These are phyloP conservation scores for Sparassis latifolia DNA, from an alignment of 1,284 basidiomycete species.

Conservation along the genomic window DNA sequence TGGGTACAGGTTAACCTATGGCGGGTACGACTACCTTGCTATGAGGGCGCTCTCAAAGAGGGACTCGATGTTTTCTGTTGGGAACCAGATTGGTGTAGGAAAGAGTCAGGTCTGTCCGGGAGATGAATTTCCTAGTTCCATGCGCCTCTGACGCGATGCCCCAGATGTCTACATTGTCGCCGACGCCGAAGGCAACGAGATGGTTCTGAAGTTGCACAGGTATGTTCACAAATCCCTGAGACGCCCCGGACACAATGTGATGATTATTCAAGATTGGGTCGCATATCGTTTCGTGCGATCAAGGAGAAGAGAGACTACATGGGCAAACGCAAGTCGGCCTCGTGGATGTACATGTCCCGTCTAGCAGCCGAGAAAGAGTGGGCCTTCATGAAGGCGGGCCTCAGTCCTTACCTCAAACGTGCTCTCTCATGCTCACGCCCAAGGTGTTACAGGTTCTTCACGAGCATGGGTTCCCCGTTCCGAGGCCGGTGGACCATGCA, in stretches of 20 bases:
- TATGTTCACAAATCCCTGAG: slow-evolving; percentile 24
- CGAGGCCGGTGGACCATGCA: slow-evolving; percentile 89
- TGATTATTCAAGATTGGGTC: slow-evolving; percentile 66
- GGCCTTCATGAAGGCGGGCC: slow-evolving; percentile 91
- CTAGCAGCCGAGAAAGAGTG: slow-evolving; percentile 96
- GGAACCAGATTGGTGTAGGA: slow-evolving; percentile 96
- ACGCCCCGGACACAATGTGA: not conserved
- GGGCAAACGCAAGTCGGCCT: slow-evolving; percentile 91
- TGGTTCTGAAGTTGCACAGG: slow-evolving; percentile 93
- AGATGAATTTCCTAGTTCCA: not conserved
- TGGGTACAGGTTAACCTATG: slow-evolving; percentile 95
- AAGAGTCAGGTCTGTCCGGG: slow-evolving; percentile 80
- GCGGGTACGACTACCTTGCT: slow-evolving; percentile 94
- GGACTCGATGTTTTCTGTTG: slow-evolving; percentile 82
- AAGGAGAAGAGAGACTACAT: slow-evolving; percentile 97
- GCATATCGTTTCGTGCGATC: slow-evolving; percentile 94
- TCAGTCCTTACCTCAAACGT: not conserved
- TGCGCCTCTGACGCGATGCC: not conserved
- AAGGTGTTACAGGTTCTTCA: slow-evolving; percentile 67
- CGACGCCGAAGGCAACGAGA: slow-evolving; percentile 74
- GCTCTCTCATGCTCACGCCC: not conserved
- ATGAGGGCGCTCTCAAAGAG: slow-evolving; percentile 90
- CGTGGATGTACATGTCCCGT: slow-evolving; percentile 99
- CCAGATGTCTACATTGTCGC: slow-evolving; percentile 92
- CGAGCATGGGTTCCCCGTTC: slow-evolving; percentile 91